A percentile compares a stretch with the other conserved stretches of the same genome.
Evolutionary conservation across 2,329 filamentous ascomycete species (phyloP).

Genomic region (Diaporthe sp.): DNA sequence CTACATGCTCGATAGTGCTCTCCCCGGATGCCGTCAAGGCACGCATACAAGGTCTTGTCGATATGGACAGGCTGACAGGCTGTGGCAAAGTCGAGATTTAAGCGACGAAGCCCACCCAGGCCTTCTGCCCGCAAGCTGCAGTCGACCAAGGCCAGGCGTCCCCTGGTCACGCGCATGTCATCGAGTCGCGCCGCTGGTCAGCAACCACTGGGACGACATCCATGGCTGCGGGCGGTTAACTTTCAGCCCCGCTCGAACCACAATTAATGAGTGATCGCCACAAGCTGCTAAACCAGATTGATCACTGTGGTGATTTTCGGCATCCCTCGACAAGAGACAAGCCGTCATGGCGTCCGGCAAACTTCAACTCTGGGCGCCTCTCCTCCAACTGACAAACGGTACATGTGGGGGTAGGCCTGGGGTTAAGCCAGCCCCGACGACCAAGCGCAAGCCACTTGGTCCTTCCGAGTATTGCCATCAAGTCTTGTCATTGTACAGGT

Average conservation of each 20-base stretch:
- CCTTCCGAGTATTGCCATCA: not conserved
- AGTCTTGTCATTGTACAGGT: not conserved
- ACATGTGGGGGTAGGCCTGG: not conserved
- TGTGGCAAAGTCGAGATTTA: not conserved
- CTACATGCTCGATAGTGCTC: not conserved
- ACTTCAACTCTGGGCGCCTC: not conserved
- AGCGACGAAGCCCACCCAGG: too few species aligned
- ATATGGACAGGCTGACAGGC: not conserved
- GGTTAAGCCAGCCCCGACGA: not conserved
- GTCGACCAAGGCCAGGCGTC: not conserved
- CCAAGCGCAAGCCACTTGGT: slow-evolving; percentile 11
- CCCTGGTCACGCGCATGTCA: not conserved
- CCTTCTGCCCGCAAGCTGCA: not conserved
- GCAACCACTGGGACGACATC: slow-evolving; percentile 11
- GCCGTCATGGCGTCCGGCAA: not conserved
- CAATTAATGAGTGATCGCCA: not conserved
- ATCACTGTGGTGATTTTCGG: slow-evolving; percentile 4
- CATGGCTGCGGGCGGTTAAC: slow-evolving; percentile 7
- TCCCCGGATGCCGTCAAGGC: not conserved
- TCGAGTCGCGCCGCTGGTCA: slow-evolving; percentile 24
- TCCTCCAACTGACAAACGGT: not conserved
- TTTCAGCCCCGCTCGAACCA: slow-evolving; percentile 22
- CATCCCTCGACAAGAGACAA: not conserved
- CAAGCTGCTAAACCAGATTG: not conserved
- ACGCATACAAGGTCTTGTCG: not conserved